These are phyloP conservation scores for Dendrobium nobile DNA, from an alignment of 106 monocot species.

Conservation along the genomic window DNA sequence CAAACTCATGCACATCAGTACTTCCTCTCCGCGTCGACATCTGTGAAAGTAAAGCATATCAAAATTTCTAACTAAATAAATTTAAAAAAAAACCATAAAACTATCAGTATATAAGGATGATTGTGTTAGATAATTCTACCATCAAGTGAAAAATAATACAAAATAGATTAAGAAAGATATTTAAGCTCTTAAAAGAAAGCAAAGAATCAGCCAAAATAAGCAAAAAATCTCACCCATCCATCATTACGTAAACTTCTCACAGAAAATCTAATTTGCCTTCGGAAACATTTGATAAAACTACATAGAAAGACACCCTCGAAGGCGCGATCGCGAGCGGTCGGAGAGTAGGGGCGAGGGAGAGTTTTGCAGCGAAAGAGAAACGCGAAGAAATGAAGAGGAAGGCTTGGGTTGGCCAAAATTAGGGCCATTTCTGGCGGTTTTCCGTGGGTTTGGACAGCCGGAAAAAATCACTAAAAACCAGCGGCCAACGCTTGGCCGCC, in stretches of 20 bases:
- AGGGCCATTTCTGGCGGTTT: too few relatives aligned
- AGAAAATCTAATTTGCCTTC: background rate
- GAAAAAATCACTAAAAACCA: too few relatives aligned
- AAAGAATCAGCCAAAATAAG: background rate
- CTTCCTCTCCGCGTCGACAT: slow-evolving; percentile 79
- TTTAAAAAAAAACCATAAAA: background rate
- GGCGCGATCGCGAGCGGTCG: too few relatives aligned
- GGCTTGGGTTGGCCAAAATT: too few relatives aligned
- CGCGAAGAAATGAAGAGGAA: too few relatives aligned
- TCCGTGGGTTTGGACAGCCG: too few relatives aligned
- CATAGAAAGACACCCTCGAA: background rate
- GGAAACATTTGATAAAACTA: background rate
- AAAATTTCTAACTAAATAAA: slow-evolving; percentile 5
- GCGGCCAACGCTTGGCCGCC: too few relatives aligned
- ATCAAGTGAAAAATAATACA: background rate
- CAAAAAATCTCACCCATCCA: background rate
- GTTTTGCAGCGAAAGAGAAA: too few relatives aligned
- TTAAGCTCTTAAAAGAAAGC: background rate
- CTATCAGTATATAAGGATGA: background rate
- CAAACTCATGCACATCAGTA: slow-evolving; percentile 94
- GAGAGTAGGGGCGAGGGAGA: too few relatives aligned
- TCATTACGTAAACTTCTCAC: background rate
- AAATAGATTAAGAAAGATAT: background rate
- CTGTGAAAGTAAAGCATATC: slow-evolving; percentile 18
- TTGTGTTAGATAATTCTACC: background rate